Base-by-base conservation (phyloP, 768 basidiomycete genomes). In the Naganishia randhawae region DNA sequence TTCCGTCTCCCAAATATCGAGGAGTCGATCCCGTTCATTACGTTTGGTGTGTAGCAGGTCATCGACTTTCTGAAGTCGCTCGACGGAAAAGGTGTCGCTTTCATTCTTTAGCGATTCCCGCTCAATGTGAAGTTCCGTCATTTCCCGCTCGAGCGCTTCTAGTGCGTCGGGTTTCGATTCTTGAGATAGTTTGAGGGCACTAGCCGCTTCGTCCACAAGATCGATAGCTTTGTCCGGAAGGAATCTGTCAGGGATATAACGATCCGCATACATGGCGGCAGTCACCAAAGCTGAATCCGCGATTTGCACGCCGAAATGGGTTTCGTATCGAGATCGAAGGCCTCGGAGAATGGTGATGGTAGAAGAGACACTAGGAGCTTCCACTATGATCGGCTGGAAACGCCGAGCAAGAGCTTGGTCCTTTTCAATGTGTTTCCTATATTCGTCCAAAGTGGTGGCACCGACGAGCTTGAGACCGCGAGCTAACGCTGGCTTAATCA, bases 251-350 rank as follows among this genome's bases (percentile, higher is more conserved):
- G 91, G 88, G 71, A 95, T 88, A 74, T 94, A 94, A 19, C 91
- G 85, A 27, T 90, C 86, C 7, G 86, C 83, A 72, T 94, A 93
- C 1, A 92, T 86, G 0, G 91, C 90, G 29, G 92, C 92, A 4
- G 91, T 94, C 14, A 96, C 92, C 3, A 96, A 82, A 2, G 92
- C 91, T 16, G 85, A 84, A 74, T 96, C 92, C 0, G 90, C 86
- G 66, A 96, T 93, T 75, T 91, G 90, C 1, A 96, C 92, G 33
- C 92, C 92, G 70, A 94, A 92, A 74, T 96, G 92, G 0, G 92
- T 90, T 72, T 95, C 92, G 73, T 94, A 93, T 48, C 87, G 83
- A 0, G 88, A 71, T 55, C 92, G 92, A 37, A 94, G 82, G 9
- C 92, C 92, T 22, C 91, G 88, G 0, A 95, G 84, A 67, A 96